Base-by-base conservation (phyloP, 2,329 filamentous ascomycete species). In the Colletotrichum coccodes region DNA sequence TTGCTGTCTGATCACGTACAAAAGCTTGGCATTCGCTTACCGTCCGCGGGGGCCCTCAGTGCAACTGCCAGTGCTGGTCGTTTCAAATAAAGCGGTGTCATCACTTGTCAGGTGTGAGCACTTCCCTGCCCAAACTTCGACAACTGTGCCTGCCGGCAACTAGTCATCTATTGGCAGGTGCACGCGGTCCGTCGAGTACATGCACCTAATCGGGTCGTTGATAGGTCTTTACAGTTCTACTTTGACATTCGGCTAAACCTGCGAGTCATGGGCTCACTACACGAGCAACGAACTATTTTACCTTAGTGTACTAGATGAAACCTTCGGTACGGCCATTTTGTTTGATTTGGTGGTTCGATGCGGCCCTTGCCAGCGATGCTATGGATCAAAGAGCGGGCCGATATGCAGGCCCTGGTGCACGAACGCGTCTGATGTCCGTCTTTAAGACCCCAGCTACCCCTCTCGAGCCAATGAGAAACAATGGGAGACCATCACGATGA, bases 221-320 rank as follows among this genome's bases (percentile, higher is more conserved):
- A 64, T 64, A 64, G 60, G 46, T 59, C 26, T 60, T 32, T 58
- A 64, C 44, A 53, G 46, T 26, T 53, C 30, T 30, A 46, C 8
- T 26, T 26, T 16, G 26, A 34, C 9, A 46, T 40, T 36, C 58
- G 8, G 58, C 40, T 44, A 21, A 38, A 34, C 16, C 28, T 42
- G 30, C 65, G 65, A 68, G 64, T 64, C 64, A 68, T 53, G 40
- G 9, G 26, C 12, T 4, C 40, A 23, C 12, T 28, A n/a, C 30
- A 44, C 44, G 60, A 38, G 12, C n/a, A 8, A 49, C n/a, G 18
- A n/a, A 42, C 23, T 21, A 26, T 40, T 30, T 32, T 44, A 32
- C 16, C 28, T 12, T 54, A 32, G 47, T 26, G 40, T 28, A 46
- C 28, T 9, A 12, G 49, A 28, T 36, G 52, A 47, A 64, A 30